Evolutionary conservation across 2,329 filamentous ascomycete species (phyloP).

Genomic region (Apiospora arundinis): DNA sequence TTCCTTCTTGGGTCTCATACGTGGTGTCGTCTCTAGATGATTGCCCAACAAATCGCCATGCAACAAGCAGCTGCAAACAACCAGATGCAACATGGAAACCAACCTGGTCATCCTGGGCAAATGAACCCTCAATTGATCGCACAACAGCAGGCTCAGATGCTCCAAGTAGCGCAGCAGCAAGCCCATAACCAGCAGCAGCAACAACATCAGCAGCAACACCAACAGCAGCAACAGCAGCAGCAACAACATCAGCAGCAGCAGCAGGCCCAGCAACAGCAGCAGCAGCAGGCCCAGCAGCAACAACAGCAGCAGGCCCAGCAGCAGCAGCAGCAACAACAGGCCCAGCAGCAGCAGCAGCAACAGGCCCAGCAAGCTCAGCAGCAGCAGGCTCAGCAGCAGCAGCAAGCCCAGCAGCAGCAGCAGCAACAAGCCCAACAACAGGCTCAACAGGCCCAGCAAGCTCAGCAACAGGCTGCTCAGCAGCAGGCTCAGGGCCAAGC

Average conservation of each 20-base stretch:
- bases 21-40: slow-evolving; percentile 28
- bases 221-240: slow-evolving; percentile 31
- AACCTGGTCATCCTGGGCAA: slow-evolving; percentile 43
- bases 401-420: slow-evolving; percentile 15
- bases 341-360: slow-evolving; percentile 38
- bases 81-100: slow-evolving; percentile 47
- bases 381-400: slow-evolving; percentile 33
- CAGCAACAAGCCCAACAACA: slow-evolving; percentile 26
- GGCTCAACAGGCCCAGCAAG: slow-evolving; percentile 28
- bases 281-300: slow-evolving; percentile 47
- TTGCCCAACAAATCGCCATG: slow-evolving; percentile 41
- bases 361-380: slow-evolving; percentile 44
- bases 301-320: slow-evolving; percentile 34
- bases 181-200: slow-evolving; percentile 29
- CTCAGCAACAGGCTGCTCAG: slow-evolving; percentile 27
- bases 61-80: slow-evolving; percentile 46
- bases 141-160: slow-evolving; percentile 41
- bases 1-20: slow-evolving; percentile 10
- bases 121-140: slow-evolving; percentile 48
- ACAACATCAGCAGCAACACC: slow-evolving; percentile 47
- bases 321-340: slow-evolving; percentile 32
- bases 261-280: slow-evolving; percentile 32
- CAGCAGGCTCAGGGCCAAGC: slow-evolving; percentile 32
- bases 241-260: slow-evolving; percentile 34
- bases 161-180: slow-evolving; percentile 42